These are phyloP conservation scores for Ophioceras dolichostomum DNA, from an alignment of 2,329 filamentous ascomycete genomes.

Conservation along the genomic window DNA sequence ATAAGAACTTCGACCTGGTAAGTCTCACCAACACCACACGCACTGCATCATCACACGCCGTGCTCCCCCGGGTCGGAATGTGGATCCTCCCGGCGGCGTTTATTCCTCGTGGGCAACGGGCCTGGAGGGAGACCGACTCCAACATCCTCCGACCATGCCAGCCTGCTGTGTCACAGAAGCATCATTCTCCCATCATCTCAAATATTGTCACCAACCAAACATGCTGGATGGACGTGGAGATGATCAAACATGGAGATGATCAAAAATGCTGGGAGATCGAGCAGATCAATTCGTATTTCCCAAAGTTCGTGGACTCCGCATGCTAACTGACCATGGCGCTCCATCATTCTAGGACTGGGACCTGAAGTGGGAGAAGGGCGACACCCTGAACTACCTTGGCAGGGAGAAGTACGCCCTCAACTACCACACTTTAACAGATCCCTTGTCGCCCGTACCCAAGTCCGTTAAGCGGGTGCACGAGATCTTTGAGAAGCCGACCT, in stretches of 20 bases:
- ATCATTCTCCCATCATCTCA: background rate
- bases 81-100: too few species aligned
- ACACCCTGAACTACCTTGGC: slow-evolving; percentile 41
- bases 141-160: too few species aligned
- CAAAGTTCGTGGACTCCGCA: too few species aligned
- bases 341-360: slow-evolving; percentile 42
- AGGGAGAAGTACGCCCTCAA: slow-evolving; percentile 38
- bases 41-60: slow-evolving; percentile 17
- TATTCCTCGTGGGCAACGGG: too few species aligned
- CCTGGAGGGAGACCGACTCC: too few species aligned
- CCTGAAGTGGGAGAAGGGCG: slow-evolving; percentile 50
- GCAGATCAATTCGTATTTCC: too few species aligned
- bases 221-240: too few species aligned
- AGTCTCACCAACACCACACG: slow-evolving; percentile 17
- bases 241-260: too few species aligned
- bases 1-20: slow-evolving; percentile 48
- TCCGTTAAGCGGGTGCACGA: slow-evolving; percentile 66
- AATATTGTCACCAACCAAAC: background rate
- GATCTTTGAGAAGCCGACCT: slow-evolving; percentile 63
- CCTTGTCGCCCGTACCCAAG: slow-evolving; percentile 46
- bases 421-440: slow-evolving; percentile 29
- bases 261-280: too few species aligned
- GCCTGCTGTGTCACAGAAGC: background rate
- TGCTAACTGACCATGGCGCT: background rate
- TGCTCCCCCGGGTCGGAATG: slow-evolving; percentile 25